Percentiles rank a stretch among this genome's conserved stretches.
phyloP scores from a whole-genome alignment of 1,139 yeast species.

The Pichia cactophila region DNA sequence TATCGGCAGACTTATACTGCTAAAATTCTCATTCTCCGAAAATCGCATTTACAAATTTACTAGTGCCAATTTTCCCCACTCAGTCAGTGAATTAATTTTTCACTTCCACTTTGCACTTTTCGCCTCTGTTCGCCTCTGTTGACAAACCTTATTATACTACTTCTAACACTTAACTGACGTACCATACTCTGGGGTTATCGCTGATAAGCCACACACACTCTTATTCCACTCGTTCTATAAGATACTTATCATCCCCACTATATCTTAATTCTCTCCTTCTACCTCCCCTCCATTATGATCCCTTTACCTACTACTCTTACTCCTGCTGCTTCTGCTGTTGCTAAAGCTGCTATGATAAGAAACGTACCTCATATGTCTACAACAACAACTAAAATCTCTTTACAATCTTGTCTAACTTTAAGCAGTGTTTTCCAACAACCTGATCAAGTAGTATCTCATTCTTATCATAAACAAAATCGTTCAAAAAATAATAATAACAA shows the following conservation, averaged over 20 bases:
- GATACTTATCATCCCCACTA: neutral
- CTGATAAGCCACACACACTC: neutral
- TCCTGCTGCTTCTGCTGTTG: constrained; percentile 2
- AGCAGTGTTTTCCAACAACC: constrained; percentile 19
- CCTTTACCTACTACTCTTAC: constrained; percentile 2
- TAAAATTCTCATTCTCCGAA: too few species aligned
- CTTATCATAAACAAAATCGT: neutral
- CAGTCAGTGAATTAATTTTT: neutral
- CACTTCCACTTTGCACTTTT: too few species aligned
- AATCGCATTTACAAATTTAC: too few species aligned
- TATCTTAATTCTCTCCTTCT: neutral
- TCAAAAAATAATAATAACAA: neutral
- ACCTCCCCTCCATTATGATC: constrained; percentile 1
- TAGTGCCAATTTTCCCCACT: neutral
- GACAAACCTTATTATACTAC: neutral
- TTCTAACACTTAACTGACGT: neutral
- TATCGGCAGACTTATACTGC: too few species aligned
- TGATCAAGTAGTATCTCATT: neutral
- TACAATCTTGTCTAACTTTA: constrained; percentile 19
- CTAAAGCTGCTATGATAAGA: constrained; percentile 15
- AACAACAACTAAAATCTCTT: constrained; percentile 13
- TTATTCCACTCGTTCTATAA: neutral
- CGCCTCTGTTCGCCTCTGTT: too few species aligned
- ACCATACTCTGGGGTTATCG: neutral
- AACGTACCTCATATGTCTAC: constrained; percentile 17